Evolutionary conservation across 2,329 filamentous ascomycete genomes (phyloP), one percentile per base, ranked within the genome.

Genomic region (Paecilomyces sp.): DNA sequence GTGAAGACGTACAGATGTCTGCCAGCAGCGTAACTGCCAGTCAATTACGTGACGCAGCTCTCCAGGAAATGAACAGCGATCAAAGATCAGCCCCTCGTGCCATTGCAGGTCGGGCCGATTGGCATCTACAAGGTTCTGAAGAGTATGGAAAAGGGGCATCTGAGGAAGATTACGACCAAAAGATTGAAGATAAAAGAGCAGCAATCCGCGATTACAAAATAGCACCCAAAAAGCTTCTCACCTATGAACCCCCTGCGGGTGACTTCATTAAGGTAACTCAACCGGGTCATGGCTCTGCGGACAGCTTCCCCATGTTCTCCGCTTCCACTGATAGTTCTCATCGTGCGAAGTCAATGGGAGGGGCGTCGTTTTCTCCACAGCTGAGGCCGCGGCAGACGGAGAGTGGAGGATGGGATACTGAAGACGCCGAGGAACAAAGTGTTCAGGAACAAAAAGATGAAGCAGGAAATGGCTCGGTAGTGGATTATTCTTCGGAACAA

Each of bases 261-360:
- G 68, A 70, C 22, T 60, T 65, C 13, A 68, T 60, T 47, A 68
- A 68, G 54, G 68, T 67, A 64, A 69, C 72, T 61, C 67, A 67
- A 64, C 66, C 64, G 59, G 64, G 72, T 57, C 82, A 84, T 65
- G 80, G 85, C 64, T 87, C 84, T 25, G 79, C 80, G 6, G 85
- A 87, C 62, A 87, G 84, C 68, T 86, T 87, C 64, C 76, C 80
- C 24, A 86, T 87, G 81, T 85, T 87, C 63, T 85, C 83, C 47
- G 82, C 82, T n/a, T 85, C 84, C 9, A 82, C 82, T 1, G 82
- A 83, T 62, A 79, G 79, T 61, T 87, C 84, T 5, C 77, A 82
- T 57, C 77, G 74, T 57, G 78, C 77, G 5, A 78, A 79, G 58
- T 86, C 83, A 3, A 73, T 82, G 34, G 80, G 79, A 34, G 80